A percentile compares a stretch with the other conserved stretches of the same genome.
Conservation (phyloP, 1,284 basidiomycete species). For the Marasmius sp. region DNA sequence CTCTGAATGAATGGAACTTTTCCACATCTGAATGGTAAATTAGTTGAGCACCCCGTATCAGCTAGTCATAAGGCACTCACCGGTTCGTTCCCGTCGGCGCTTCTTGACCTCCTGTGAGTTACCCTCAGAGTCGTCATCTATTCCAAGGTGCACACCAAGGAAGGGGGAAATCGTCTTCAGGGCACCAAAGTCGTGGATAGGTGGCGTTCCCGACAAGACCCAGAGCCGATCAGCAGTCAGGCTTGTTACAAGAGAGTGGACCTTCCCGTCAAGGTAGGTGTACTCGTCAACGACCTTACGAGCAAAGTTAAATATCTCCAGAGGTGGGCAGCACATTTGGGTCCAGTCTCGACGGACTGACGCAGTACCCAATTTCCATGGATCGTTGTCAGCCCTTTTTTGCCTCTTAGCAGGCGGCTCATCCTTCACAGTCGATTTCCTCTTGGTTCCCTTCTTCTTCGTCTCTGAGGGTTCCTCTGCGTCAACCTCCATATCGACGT, state of each 20-base stretch:
- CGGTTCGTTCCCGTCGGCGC: constrained; percentile 81
- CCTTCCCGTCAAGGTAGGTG: constrained; percentile 85
- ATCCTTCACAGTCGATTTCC: constrained; percentile 44
- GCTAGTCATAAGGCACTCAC: constrained; percentile 36
- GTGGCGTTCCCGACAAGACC: constrained; percentile 96
- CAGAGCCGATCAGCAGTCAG: constrained; percentile 82
- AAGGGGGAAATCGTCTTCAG: constrained; percentile 90
- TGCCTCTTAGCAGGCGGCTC: constrained; percentile 59
- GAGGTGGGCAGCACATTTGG: constrained; percentile 76
- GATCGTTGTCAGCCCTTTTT: constrained; percentile 71
- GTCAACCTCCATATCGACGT: constrained; percentile 60
- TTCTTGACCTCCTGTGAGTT: constrained; percentile 75
- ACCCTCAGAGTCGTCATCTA: constrained; percentile 88
- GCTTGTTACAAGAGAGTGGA: constrained; percentile 77
- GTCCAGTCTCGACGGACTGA: constrained; percentile 75
- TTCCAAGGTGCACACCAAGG: constrained; percentile 83
- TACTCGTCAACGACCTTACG: constrained; percentile 94
- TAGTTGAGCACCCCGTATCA: background rate
- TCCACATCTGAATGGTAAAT: constrained; percentile 71
- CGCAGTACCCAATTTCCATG: constrained; percentile 74
- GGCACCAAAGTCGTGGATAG: constrained; percentile 87
- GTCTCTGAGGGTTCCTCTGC: constrained; percentile 43
- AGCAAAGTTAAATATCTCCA: constrained; percentile 91
- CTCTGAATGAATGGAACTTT: constrained; percentile 94
- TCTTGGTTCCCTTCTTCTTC: constrained; percentile 43